A percentile compares a stretch with the other conserved stretches of the same genome.
Evolutionary conservation across 2,329 filamentous ascomycete genomes (phyloP).

Genomic region (Cryphonectria nitschkei): DNA sequence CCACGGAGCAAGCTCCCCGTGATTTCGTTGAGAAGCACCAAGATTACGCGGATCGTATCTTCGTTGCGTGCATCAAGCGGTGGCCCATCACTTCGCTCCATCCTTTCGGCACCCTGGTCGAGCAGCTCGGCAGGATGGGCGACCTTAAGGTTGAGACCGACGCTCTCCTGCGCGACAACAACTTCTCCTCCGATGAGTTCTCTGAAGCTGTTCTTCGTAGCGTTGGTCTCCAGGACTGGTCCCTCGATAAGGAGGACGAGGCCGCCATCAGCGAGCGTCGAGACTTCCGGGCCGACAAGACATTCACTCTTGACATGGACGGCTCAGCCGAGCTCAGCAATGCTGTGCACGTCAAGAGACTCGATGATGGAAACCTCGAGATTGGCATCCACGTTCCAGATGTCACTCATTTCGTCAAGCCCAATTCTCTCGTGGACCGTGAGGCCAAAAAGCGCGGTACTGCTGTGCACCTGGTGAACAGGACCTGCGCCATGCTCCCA

Average conservation of each 20-base stretch:
- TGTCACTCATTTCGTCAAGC: slow-evolving; percentile 95
- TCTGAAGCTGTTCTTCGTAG: slow-evolving; percentile 94
- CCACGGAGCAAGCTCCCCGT: slow-evolving; percentile 93
- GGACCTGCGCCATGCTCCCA: slow-evolving; percentile 84
- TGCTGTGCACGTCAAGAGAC: slow-evolving; percentile 87
- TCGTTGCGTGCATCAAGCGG: slow-evolving; percentile 98
- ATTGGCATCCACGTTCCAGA: slow-evolving; percentile 95
- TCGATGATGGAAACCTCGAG: slow-evolving; percentile 84
- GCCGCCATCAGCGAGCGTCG: slow-evolving; percentile 73
- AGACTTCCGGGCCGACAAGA: slow-evolving; percentile 86
- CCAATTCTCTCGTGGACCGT: slow-evolving; percentile 91
- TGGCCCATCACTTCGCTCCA: slow-evolving; percentile 99
- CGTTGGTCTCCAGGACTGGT: slow-evolving; percentile 91
- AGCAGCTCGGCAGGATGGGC: slow-evolving; percentile 96
- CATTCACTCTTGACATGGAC: slow-evolving; percentile 91
- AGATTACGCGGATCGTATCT: slow-evolving; percentile 96
- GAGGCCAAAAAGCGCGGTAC: slow-evolving; percentile 98
- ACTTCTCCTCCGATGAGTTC: slow-evolving; percentile 97
- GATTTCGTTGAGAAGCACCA: slow-evolving; percentile 99
- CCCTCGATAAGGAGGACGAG: slow-evolving; percentile 81
- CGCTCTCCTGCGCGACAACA: slow-evolving; percentile 95
- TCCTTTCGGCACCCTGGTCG: slow-evolving; percentile 95
- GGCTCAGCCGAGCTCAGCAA: slow-evolving; percentile 88
- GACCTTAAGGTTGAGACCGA: slow-evolving; percentile 98
- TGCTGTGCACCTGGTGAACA: slow-evolving; percentile 91